phyloP scores from a whole-genome alignment of 148 eudicot genomes.

The Vaccinium myrtillus region DNA sequence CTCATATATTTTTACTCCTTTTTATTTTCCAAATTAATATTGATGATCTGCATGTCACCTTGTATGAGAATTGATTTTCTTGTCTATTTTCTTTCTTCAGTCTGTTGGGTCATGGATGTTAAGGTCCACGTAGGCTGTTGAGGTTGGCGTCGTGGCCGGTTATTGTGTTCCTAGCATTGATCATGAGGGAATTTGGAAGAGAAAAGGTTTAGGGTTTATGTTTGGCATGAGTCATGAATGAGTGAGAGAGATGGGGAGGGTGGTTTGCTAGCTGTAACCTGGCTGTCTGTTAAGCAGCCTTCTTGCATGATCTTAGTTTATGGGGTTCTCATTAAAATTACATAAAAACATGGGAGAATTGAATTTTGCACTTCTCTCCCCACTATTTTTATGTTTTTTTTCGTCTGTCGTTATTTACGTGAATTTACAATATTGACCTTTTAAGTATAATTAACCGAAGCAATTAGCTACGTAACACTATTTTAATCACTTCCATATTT shows the following conservation, averaged over 20 bases:
- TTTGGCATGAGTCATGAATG: slow-evolving; percentile 30
- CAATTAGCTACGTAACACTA: too few species aligned
- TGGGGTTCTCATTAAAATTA: neutral
- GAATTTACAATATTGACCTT: neutral
- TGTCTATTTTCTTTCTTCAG: neutral
- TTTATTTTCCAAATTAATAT: neutral
- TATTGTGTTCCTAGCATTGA: neutral
- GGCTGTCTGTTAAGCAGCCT: slow-evolving; percentile 84
- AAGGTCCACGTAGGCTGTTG: neutral
- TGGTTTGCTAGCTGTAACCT: slow-evolving; percentile 67
- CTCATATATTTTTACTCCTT: neutral
- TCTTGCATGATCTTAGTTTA: slow-evolving; percentile 76
- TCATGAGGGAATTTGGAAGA: neutral
- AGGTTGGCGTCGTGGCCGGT: too few species aligned
- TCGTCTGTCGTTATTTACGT: neutral
- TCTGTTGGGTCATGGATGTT: slow-evolving; percentile 1
- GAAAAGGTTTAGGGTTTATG: slow-evolving; percentile 36
- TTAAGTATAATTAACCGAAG: too few species aligned
- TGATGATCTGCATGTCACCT: too few species aligned
- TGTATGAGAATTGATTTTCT: neutral
- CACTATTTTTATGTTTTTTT: neutral
- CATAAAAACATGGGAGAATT: neutral
- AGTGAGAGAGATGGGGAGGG: slow-evolving; percentile 31
- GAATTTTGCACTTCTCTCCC: neutral
- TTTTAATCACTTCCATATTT: too few species aligned